These are phyloP conservation scores for Aspergillus bridgeri DNA, from an alignment of 495 filamentous ascomycete species.

Conservation along the genomic window DNA sequence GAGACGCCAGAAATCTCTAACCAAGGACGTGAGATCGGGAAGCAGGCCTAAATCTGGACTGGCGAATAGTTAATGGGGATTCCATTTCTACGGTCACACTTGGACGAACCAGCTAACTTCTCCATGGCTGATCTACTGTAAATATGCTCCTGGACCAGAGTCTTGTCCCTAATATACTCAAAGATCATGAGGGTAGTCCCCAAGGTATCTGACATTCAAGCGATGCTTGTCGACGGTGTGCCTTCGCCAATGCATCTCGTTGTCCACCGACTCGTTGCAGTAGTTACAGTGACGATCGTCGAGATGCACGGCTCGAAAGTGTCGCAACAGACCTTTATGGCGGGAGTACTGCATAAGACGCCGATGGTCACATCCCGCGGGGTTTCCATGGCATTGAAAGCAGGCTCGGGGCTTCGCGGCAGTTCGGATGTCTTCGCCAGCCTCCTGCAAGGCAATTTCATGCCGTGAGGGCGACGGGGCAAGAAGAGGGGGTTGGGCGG, in stretches of 20 bases:
- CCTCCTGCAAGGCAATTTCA: not conserved
- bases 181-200: constrained; percentile 14
- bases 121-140: not conserved
- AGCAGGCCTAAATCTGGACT: constrained; percentile 1
- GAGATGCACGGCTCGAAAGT: constrained; percentile 18
- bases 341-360: constrained; percentile 16
- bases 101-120: constrained; percentile 1
- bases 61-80: constrained; percentile 1
- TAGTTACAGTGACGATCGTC: constrained; percentile 22
- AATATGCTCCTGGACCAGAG: not conserved
- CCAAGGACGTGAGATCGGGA: not conserved
- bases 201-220: constrained; percentile 14
- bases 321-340: constrained; percentile 20
- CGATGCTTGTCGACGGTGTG: constrained; percentile 18
- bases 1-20: constrained; percentile 2
- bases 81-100: constrained; percentile 2
- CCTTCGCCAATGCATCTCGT: constrained; percentile 17
- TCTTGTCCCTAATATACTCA: constrained; percentile 4
- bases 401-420: constrained; percentile 9
- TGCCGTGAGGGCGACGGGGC: not conserved
- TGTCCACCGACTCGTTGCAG: constrained; percentile 17
- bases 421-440: constrained; percentile 1
- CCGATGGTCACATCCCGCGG: not conserved
- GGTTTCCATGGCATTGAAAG: constrained; percentile 20
- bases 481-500: not conserved